phyloP scores from a whole-genome alignment of 768 basidiomycete genomes.

The Psilocybe sp. region DNA sequence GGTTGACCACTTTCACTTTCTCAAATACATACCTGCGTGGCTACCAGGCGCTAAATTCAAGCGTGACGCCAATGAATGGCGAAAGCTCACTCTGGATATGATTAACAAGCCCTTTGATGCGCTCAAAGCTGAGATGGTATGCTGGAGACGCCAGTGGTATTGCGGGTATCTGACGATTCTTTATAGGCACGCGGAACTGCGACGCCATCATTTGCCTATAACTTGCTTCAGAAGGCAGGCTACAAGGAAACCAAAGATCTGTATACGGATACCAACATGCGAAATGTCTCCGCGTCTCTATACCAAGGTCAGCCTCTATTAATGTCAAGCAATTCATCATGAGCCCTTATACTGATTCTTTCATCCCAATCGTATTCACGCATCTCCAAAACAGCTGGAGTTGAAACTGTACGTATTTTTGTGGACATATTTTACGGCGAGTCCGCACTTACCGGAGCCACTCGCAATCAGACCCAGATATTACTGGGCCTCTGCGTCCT shows the following conservation, averaged over 20 bases:
- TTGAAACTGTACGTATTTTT: background rate
- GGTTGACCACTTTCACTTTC: constrained; percentile 22
- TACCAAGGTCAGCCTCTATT: too few species aligned
- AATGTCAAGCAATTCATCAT: too few species aligned
- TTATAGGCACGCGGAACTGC: constrained; percentile 13
- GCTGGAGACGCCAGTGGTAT: background rate
- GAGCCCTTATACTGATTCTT: too few species aligned
- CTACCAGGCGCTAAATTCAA: constrained; percentile 34
- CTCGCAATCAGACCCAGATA: constrained; percentile 15
- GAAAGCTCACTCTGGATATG: constrained; percentile 25
- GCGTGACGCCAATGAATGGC: constrained; percentile 35
- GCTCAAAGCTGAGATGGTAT: constrained; percentile 27
- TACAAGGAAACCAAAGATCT: constrained; percentile 3
- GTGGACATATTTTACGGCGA: background rate
- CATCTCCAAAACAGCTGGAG: too few species aligned
- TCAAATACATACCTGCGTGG: constrained; percentile 28
- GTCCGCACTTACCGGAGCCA: background rate
- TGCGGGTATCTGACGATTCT: background rate
- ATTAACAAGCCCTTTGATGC: constrained; percentile 31
- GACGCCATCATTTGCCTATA: constrained; percentile 13
- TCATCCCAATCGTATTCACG: too few species aligned
- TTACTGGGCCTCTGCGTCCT: constrained; percentile 26
- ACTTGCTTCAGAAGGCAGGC: constrained; percentile 9
- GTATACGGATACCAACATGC: background rate
- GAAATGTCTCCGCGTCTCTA: constrained; percentile 8